Conservation (phyloP, 106 monocot genomes). For the Cymbidium sinense region DNA sequence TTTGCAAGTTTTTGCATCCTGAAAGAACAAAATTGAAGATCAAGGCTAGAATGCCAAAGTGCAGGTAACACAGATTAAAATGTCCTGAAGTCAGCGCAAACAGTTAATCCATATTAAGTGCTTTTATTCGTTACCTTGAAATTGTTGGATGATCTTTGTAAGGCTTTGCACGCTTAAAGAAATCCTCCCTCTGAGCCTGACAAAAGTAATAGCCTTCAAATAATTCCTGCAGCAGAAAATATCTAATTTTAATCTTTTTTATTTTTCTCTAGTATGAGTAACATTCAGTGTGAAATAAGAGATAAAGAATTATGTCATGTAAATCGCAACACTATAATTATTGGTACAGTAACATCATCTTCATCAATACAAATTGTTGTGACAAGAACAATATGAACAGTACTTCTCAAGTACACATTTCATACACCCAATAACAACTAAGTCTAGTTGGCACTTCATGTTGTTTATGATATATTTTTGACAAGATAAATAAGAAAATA, state of each 20-base stretch:
- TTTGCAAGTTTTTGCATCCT: slow-evolving; percentile 97
- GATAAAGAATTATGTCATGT: no score
- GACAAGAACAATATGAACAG: no score
- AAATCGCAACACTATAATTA: no score
- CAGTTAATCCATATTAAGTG: not conserved
- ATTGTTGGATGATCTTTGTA: slow-evolving; percentile 85
- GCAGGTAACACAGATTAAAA: not conserved
- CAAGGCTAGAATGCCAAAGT: not conserved
- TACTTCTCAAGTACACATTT: no score
- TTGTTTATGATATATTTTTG: no score
- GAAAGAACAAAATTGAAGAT: slow-evolving; percentile 1
- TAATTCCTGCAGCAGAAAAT: slow-evolving; percentile 52
- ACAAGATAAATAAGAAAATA: no score
- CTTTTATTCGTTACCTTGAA: slow-evolving; percentile 33
- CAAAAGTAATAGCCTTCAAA: slow-evolving; percentile 98
- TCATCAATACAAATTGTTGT: no score
- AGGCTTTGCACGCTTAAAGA: slow-evolving; percentile 70
- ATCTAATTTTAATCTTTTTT: not conserved
- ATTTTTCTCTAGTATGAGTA: no score
- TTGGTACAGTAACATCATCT: no score
- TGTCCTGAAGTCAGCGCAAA: not conserved
- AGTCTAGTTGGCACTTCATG: no score
- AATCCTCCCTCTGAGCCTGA: slow-evolving; percentile 88
- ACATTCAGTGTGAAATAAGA: no score
- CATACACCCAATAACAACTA: no score